These are phyloP conservation scores for Chaetomiaceae sp. DNA, from an alignment of 2,329 filamentous ascomycete genomes.

Conservation along the genomic window DNA sequence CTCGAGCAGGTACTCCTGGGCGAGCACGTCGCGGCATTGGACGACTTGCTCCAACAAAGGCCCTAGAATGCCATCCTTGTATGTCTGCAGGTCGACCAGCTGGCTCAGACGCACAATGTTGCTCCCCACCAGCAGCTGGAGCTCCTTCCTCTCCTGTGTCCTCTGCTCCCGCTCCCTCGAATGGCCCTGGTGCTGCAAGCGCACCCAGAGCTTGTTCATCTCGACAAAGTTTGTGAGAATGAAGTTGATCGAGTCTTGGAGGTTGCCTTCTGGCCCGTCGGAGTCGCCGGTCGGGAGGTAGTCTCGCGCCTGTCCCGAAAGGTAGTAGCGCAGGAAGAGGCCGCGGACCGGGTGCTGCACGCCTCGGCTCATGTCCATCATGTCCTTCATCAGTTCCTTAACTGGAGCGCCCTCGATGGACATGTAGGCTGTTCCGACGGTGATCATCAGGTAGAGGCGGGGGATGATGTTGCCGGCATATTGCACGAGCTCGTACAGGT, in stretches of 20 bases:
- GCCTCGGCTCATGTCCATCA: conserved; percentile 99
- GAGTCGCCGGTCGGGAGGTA: conserved; percentile 74
- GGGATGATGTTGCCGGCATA: conserved; percentile 98
- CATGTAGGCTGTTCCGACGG: conserved; percentile 98
- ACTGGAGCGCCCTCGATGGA: conserved; percentile 95
- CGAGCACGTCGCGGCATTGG: conserved; percentile 92
- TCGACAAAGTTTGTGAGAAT: conserved; percentile 98
- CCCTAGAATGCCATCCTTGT: conserved; percentile 84
- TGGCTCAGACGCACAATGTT: conserved; percentile 95
- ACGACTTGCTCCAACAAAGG: conserved; percentile 95
- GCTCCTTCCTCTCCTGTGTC: conserved; percentile 89
- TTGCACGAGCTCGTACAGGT: conserved; percentile 95
- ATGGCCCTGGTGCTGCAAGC: conserved; percentile 94
- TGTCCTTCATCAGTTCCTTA: conserved; percentile 99
- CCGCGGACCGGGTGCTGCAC: conserved; percentile 96
- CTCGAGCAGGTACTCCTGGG: conserved; percentile 95
- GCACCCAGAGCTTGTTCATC: conserved; percentile 99
- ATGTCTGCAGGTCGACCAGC: conserved; percentile 88
- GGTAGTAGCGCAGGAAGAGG: conserved; percentile 91
- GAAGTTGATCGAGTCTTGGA: conserved; percentile 97
- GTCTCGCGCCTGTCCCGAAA: conserved; percentile 91
- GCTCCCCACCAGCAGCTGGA: conserved; percentile 92
- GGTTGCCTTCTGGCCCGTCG: conserved; percentile 89
- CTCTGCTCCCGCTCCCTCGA: conserved; percentile 90
- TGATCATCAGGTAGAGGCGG: conserved; percentile 97